Base-by-base conservation (phyloP, 2,329 filamentous ascomycete genomes). In the Knufia petricola region DNA sequence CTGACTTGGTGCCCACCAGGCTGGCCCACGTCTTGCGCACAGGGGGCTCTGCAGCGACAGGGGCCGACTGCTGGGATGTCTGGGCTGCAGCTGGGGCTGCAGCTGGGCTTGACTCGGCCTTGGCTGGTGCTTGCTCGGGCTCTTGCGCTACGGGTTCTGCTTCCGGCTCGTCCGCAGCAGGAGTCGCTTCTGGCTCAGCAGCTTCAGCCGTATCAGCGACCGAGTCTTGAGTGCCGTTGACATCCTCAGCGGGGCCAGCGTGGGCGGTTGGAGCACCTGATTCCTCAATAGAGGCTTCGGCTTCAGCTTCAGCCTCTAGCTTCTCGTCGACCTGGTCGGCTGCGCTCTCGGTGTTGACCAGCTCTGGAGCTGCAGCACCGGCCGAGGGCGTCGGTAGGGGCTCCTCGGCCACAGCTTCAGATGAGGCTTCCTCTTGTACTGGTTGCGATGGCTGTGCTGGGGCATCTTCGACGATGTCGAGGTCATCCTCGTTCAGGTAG, bases 401-500 rank as follows among this genome's bases (percentile, higher is more conserved):
- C 57, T 73, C 70, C 23, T 70, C 64, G 7, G 68, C 64, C 23
- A 68, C 65, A 32, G 60, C 52, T 23, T 50, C 59, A 49, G 59
- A 56, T 6, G 58, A 56, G 28, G 59, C 55, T 37, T 61, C 56
- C 47, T 59, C 55, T 50, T 63, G 59, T 44, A 52, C 58, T 20
- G 58, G 54, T 49, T 56, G 51, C 13, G 63, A 61, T 8, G 57
- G 54, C n/a, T 61, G 56, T 17, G 53, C 53, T 28, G 58, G 57
- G 50, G 63, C 67, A 55, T 70, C 66, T 17, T 70, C 67, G 39
- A 73, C 69, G 41, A 79, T 75, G 40, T 72, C 69, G 59, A 80
- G 69, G 53, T 83, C 81, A 51, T 86, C 86, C 52, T 95, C 88
- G 56, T 84, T 81, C 57, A 98, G 82, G 69, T 94, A 96, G 60